Conservation (phyloP, 192 early-diverging fungal species). For the Coemansia sp. region DNA sequence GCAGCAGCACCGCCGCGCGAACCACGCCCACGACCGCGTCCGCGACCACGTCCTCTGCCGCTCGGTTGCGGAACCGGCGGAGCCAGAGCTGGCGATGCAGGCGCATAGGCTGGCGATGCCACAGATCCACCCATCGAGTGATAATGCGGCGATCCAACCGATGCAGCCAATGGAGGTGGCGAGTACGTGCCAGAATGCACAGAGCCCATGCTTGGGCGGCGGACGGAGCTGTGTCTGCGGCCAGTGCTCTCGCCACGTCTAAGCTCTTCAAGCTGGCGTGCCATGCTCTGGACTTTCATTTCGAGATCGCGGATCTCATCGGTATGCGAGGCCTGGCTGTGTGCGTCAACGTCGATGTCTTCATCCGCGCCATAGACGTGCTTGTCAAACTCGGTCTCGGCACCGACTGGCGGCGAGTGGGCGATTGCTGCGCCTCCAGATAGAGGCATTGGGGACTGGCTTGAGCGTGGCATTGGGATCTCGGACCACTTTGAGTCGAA, state of each 20-base stretch:
- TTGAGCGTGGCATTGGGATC: constrained; percentile 31
- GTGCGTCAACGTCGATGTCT: constrained; percentile 44
- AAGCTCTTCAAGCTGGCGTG: constrained; percentile 53
- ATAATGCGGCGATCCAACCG: constrained; percentile 21
- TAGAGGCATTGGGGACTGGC: constrained; percentile 30
- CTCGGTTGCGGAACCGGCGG: background rate
- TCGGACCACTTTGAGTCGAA: constrained; percentile 80
- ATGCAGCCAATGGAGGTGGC: constrained; percentile 37
- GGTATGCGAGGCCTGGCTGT: constrained; percentile 32
- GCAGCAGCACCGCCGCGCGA: constrained; percentile 39
- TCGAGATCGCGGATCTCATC: constrained; percentile 54
- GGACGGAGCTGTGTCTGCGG: constrained; percentile 42
- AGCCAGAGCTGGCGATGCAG: constrained; percentile 25
- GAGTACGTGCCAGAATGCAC: constrained; percentile 46
- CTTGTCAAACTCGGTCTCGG: constrained; percentile 53
- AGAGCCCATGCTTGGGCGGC: constrained; percentile 51
- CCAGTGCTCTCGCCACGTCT: constrained; percentile 24
- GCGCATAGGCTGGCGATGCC: constrained; percentile 28
- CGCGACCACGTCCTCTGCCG: constrained; percentile 28
- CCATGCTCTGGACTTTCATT: constrained; percentile 50
- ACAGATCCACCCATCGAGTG: constrained; percentile 14
- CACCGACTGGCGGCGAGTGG: constrained; percentile 47
- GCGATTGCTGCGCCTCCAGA: constrained; percentile 34
- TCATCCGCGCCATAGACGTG: constrained; percentile 46
- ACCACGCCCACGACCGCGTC: constrained; percentile 39